These are phyloP conservation scores for Colletotrichum eremochloae DNA, from an alignment of 2,329 filamentous ascomycete genomes.

Conservation along the genomic window DNA sequence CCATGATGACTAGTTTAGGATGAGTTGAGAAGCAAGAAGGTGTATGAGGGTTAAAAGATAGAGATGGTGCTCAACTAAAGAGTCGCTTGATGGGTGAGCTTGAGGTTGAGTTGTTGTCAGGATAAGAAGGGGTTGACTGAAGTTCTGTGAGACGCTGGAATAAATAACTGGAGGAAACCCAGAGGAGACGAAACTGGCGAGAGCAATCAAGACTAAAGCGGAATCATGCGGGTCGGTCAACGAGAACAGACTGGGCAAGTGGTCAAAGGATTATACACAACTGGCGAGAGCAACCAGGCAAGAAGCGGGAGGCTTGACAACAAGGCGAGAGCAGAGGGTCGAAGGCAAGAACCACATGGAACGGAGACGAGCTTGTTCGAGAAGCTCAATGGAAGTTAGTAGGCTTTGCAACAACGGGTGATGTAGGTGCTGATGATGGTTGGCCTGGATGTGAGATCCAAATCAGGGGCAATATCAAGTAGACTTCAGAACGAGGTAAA, in stretches of 20 bases:
- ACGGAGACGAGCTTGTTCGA: not conserved
- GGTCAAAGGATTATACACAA: slow-evolving; percentile 7
- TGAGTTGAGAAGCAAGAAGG: not conserved
- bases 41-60: not conserved
- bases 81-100: not conserved
- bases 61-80: not conserved
- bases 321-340: not conserved
- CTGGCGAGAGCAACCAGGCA: not conserved
- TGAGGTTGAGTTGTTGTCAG: not conserved
- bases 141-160: not conserved
- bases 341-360: not conserved
- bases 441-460: too few relatives aligned
- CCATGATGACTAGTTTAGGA: slow-evolving; percentile 32
- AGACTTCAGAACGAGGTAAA: not conserved
- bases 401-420: not conserved
- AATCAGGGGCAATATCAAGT: not conserved
- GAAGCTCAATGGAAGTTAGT: not conserved
- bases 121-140: not conserved
- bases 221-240: not conserved
- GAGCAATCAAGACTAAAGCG: not conserved
- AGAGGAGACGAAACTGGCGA: not conserved
- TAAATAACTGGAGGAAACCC: not conserved
- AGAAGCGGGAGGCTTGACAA: not conserved
- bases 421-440: not conserved
- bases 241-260: slow-evolving; percentile 1